A percentile compares a stretch with the other conserved stretches of the same genome.
These are phyloP conservation scores for Alternaria sp. DNA, from an alignment of 2,329 filamentous ascomycete genomes.

Conservation along the genomic window DNA sequence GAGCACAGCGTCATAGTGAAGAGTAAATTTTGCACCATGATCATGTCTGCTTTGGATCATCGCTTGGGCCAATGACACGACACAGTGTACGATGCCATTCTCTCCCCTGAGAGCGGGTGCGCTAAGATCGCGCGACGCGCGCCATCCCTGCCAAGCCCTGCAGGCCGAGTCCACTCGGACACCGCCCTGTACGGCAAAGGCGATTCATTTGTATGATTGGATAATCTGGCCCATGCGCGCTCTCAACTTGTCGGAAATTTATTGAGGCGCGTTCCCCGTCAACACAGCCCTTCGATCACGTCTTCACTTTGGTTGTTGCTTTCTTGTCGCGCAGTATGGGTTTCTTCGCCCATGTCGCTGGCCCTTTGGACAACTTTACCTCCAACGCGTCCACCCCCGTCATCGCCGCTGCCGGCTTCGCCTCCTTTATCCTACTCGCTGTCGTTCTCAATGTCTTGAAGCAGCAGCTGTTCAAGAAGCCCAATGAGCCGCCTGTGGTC, in stretches of 20 bases:
- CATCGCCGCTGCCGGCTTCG: constrained; percentile 55
- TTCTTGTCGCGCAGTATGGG: constrained; percentile 56
- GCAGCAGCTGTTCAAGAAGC: constrained; percentile 82
- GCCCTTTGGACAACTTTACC: constrained; percentile 59
- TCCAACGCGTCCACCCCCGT: constrained; percentile 53
- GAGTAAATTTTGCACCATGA: not conserved
- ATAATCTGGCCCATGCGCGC: constrained; percentile 31
- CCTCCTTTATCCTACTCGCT: constrained; percentile 61
- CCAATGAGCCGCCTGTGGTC: constrained; percentile 70
- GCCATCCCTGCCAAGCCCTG: constrained; percentile 30
- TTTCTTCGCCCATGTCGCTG: constrained; percentile 59
- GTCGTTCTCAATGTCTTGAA: constrained; percentile 80
- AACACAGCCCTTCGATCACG: constrained; percentile 20
- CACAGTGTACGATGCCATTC: constrained; percentile 31
- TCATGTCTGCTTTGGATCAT: not conserved
- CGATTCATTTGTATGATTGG: constrained; percentile 11
- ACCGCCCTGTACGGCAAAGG: constrained; percentile 30
- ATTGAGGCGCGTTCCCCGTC: constrained; percentile 31
- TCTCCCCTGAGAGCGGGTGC: constrained; percentile 18
- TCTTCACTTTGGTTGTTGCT: constrained; percentile 9
- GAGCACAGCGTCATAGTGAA: constrained; percentile 14
- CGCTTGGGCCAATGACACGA: constrained; percentile 33
- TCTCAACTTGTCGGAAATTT: constrained; percentile 39
- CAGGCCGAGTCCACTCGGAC: constrained; percentile 19
- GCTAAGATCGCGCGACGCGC: constrained; percentile 17